phyloP scores from a whole-genome alignment of 2,329 filamentous ascomycete genomes.

The Botrytis elliptica region DNA sequence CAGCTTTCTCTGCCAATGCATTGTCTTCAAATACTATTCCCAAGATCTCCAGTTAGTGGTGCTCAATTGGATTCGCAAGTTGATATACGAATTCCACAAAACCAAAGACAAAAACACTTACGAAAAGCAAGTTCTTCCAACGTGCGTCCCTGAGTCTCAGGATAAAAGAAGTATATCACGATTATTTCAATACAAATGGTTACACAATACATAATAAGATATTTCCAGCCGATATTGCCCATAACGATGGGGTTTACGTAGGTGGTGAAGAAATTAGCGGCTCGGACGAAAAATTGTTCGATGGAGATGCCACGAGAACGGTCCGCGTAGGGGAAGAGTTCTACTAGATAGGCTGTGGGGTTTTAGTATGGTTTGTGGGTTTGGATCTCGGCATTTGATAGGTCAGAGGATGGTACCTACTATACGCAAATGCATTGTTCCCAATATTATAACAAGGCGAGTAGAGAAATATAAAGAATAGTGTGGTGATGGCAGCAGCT shows the following conservation, averaged over 20 bases:
- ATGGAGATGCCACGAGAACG: conserved; percentile 32
- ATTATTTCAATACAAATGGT: conserved; percentile 44
- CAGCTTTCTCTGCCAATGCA: conserved; percentile 39
- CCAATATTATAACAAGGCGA: conserved; percentile 61
- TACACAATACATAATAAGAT: conserved; percentile 44
- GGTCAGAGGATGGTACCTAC: conserved; percentile 38
- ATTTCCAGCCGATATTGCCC: conserved; percentile 28
- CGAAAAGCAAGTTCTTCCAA: conserved; percentile 47
- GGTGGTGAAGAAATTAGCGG: conserved; percentile 39
- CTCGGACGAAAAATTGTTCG: conserved; percentile 40
- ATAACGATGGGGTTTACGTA: conserved; percentile 48
- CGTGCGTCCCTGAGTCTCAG: conserved; percentile 44
- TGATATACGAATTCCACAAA: neutral
- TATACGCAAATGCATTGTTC: conserved; percentile 66
- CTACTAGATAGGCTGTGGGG: conserved; percentile 51
- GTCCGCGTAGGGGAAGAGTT: conserved; percentile 56
- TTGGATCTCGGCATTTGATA: neutral
- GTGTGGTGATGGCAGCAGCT: conserved; percentile 35
- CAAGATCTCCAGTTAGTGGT: neutral
- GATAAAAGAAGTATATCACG: conserved; percentile 46
- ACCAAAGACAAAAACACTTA: conserved; percentile 30
- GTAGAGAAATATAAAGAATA: conserved; percentile 62
- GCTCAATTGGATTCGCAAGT: neutral
- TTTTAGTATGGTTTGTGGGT: neutral
- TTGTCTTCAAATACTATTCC: conserved; percentile 42